Evolutionary conservation across 371 early-diverging fungal species (phyloP).

Genomic region (Mortierella sp.): DNA sequence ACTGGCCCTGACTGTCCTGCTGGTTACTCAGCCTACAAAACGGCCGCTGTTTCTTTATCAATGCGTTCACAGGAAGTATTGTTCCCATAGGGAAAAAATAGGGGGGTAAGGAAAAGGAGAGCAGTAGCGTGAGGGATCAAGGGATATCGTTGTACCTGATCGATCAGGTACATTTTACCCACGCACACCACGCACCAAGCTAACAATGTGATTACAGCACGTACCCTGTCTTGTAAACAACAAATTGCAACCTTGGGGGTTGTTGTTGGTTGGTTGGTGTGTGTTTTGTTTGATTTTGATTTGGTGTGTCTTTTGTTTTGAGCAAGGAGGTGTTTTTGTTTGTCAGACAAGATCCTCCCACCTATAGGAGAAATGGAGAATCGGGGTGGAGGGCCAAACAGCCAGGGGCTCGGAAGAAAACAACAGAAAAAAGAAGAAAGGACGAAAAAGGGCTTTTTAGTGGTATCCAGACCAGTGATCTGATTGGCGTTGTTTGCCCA

Average conservation of each 20-base stretch:
- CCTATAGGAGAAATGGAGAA: neutral
- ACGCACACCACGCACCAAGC: too few relatives aligned
- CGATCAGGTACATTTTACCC: neutral
- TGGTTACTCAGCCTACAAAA: neutral
- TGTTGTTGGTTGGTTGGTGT: neutral
- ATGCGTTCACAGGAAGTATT: neutral
- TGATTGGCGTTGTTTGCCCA: constrained; percentile 4
- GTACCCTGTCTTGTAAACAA: constrained; percentile 1
- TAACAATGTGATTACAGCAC: constrained; percentile 11
- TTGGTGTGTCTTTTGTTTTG: neutral
- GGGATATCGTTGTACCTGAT: neutral
- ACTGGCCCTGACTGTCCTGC: neutral
- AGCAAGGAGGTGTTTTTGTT: neutral
- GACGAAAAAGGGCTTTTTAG: neutral
- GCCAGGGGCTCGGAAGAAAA: neutral
- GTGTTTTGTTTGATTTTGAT: neutral
- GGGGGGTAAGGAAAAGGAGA: neutral
- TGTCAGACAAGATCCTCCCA: neutral
- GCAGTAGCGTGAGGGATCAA: neutral
- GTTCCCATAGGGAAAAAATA: neutral
- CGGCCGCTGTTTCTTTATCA: constrained; percentile 2
- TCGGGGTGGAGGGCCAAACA: neutral
- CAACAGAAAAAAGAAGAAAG: neutral
- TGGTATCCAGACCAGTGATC: neutral
- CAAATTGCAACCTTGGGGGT: too few relatives aligned